Conservation (phyloP, 306 rosid species). For the Casuarina cunninghamiana region DNA sequence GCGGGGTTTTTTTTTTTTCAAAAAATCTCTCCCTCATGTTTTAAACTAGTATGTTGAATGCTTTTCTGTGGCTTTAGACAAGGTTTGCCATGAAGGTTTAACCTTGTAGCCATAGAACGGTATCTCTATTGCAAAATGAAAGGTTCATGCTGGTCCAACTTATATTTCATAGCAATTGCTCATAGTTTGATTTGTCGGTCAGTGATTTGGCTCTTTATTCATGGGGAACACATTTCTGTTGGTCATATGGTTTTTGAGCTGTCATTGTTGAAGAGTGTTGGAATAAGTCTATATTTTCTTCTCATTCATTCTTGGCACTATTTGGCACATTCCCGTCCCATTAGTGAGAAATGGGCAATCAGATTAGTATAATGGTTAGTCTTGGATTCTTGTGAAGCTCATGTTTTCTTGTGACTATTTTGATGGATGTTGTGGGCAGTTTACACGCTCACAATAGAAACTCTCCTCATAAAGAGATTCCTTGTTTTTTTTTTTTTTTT, state of each 20-base stretch:
- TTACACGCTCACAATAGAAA: background rate
- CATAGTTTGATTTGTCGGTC: background rate
- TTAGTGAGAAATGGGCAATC: background rate
- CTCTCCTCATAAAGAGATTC: background rate
- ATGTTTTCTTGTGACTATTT: background rate
- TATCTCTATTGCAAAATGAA: constrained; percentile 5
- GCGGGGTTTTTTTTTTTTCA: background rate
- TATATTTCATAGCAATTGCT: background rate
- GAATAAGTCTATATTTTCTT: background rate
- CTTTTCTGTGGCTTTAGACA: background rate
- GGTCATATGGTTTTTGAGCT: background rate
- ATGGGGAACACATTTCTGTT: background rate
- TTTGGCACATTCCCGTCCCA: background rate
- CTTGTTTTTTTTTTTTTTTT: too few relatives aligned
- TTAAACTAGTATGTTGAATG: constrained; percentile 1
- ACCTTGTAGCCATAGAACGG: constrained; percentile 12
- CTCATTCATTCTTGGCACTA: background rate
- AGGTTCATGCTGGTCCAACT: background rate
- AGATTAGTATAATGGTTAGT: background rate
- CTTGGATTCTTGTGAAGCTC: background rate
- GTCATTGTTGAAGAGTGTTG: background rate
- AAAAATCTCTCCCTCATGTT: background rate
- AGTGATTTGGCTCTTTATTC: background rate
- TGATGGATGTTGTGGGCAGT: background rate
- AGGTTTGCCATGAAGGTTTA: constrained; percentile 7